Base-by-base conservation (phyloP, 2,329 filamentous ascomycete species). In the Trichocomaceae sp. region DNA sequence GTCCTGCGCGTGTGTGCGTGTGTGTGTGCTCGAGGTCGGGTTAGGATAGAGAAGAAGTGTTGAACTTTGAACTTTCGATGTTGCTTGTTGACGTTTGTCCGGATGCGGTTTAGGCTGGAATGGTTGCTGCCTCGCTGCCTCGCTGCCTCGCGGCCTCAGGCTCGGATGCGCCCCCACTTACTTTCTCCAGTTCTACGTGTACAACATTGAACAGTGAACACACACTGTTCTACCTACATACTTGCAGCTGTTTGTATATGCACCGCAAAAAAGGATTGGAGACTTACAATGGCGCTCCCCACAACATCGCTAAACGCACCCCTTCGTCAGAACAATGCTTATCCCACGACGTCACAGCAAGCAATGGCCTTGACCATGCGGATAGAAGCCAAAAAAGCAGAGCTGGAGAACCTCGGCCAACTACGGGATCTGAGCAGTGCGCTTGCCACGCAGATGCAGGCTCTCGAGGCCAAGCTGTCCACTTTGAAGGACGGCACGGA, bases 401-500 rank as follows among this genome's bases (percentile, higher is more conserved):
- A 86, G 64, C 73, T 86, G 42, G 82, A 84, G 51, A 82, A 79
- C 59, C 72, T 86, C 55, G 79, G 78, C 57, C 80, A 85, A 63
- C 67, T 86, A 54, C 80, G 83, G 57, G 81, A 83, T 60, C 71
- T 85, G 51, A 84, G 81, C 62, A 79, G 74, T 42, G 78, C 78
- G n/a, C 71, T 86, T 29, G 82, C 83, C 31, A 75, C 76, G 52
- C 83, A 85, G 63, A 84, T 86, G 81, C 77, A 84, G 61, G 75
- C 75, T 61, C 71, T 86, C 53, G 81, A 84, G 60, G 74, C 78
- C 58, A 85, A 85, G 66, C 68, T 86, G 55, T 71, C 72, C 26
- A 85, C 82, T 4, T 67, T 86, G 56, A 80, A 79, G 39, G 77
- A 83, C 65, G 83, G 83, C 15, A 83, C 83, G 5, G 81, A 85